phyloP scores from a whole-genome alignment of 768 basidiomycete species.

The Coprinellus micaceus region DNA sequence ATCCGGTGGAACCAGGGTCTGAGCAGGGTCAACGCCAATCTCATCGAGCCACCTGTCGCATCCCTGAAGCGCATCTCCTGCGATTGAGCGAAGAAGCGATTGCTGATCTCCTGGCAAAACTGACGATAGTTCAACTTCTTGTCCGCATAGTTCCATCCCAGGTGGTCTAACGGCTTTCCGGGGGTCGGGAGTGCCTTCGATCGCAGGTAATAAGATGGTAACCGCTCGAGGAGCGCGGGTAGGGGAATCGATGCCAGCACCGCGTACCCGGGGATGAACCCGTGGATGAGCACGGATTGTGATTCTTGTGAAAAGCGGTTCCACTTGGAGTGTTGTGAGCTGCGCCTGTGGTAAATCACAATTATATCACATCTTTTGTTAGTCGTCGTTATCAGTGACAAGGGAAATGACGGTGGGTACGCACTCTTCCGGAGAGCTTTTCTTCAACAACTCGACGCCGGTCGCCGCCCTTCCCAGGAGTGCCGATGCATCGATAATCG shows the following conservation, averaged over 20 bases:
- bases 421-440: constrained; percentile 53
- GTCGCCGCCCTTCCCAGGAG: constrained; percentile 58
- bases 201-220: constrained; percentile 67
- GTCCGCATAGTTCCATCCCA: constrained; percentile 54
- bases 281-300: constrained; percentile 70
- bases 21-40: constrained; percentile 63
- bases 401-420: constrained; percentile 20
- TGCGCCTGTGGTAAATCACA: constrained; percentile 41
- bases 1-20: constrained; percentile 64
- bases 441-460: constrained; percentile 58
- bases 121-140: constrained; percentile 61
- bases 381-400: constrained; percentile 11
- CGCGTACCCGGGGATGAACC: constrained; percentile 60
- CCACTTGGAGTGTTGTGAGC: constrained; percentile 71
- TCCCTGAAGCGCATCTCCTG: constrained; percentile 58
- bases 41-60: constrained; percentile 63
- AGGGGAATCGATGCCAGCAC: constrained; percentile 71
- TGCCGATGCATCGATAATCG: constrained; percentile 67
- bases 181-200: constrained; percentile 23
- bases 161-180: constrained; percentile 29
- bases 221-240: constrained; percentile 55
- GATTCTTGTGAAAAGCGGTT: constrained; percentile 71
- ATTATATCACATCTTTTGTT: background rate
- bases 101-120: constrained; percentile 70
- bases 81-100: constrained; percentile 53